Base-by-base conservation (phyloP, 2,329 filamentous ascomycete species). In the Ramichloridium luteum region DNA sequence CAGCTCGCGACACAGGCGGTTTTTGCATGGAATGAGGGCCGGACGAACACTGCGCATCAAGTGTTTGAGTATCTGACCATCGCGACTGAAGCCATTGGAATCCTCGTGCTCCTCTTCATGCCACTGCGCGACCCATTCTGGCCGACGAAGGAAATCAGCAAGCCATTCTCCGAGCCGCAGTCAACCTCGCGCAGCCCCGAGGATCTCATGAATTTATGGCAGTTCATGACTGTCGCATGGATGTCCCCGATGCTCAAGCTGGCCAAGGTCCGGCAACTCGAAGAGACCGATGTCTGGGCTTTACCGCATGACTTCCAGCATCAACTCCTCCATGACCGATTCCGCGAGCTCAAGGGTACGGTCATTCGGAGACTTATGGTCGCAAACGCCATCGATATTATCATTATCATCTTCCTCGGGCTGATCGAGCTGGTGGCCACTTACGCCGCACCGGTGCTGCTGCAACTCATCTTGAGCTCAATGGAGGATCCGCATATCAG, bases 181-280 rank as follows among this genome's bases (percentile, higher is more conserved):
- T 64, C 59, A 3, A 55, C 64, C 2, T 59, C 80, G n/a, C 77
- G 83, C 16, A 76, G 69, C 28, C 77, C 85, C 0, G 85, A 93
- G 53, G 85, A 93, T 45, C 74, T 80, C 40, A 54, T 93, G 14
- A 80, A 69, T 1, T 62, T 86, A 1, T 85, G 82, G 70, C 80
- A 86, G 44, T 93, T 83, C 58, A 80, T 88, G 71, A 77, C 73
- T 4, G 78, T 93, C 16, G 80, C 73, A 0, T 93, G 85, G 85
- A 77, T 93, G 59, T 62, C 64, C 1, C 78, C 84, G 0, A 58
- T 93, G 5, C 83, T 92, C 9, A 59, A 62, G 2, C 56, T 74
- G 14, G 82, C 78, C 2, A 69, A 64, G 25, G 60, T 63, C 16
- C 65, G 74, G 25, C 77, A 84, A 44, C 61, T 93, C 6, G 61